phyloP scores from a whole-genome alignment of 306 rosid genomes.

The Prunus salicina region DNA sequence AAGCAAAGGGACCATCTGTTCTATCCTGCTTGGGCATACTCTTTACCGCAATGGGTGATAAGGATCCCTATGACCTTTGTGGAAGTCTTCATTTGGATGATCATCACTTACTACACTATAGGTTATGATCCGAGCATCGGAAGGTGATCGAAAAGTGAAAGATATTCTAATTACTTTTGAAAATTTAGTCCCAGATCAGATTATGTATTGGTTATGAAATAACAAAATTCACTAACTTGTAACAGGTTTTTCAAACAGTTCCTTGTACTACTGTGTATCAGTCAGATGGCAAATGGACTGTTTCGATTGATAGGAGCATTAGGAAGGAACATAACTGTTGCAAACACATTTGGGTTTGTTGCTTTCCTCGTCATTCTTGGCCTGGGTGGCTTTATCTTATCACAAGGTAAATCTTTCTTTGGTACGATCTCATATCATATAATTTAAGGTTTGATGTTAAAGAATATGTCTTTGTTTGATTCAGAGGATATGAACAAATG shows the following conservation, averaged over 20 bases:
- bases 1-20: conserved; percentile 19
- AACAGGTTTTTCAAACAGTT: conserved; percentile 45
- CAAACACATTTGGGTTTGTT: conserved; percentile 34
- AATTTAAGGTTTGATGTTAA: not conserved
- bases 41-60: conserved; percentile 4
- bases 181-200: not conserved
- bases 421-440: not conserved
- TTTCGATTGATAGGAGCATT: conserved; percentile 49
- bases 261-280: conserved; percentile 30
- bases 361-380: conserved; percentile 25
- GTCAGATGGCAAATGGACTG: conserved; percentile 50
- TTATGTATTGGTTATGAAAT: not conserved
- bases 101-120: not conserved
- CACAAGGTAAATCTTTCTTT: conserved; percentile 31
- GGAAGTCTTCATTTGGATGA: conserved; percentile 4
- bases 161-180: not conserved
- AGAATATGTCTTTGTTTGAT: too few relatives aligned
- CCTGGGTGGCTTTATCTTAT: conserved; percentile 46
- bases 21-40: conserved; percentile 16
- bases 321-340: conserved; percentile 43
- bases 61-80: conserved; percentile 7
- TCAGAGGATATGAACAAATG: conserved; percentile 48
- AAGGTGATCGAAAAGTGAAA: not conserved
- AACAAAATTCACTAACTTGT: not conserved
- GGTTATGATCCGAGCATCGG: conserved; percentile 1